phyloP scores from a whole-genome alignment of 768 basidiomycete species.

The Naganishia vishniacii region DNA sequence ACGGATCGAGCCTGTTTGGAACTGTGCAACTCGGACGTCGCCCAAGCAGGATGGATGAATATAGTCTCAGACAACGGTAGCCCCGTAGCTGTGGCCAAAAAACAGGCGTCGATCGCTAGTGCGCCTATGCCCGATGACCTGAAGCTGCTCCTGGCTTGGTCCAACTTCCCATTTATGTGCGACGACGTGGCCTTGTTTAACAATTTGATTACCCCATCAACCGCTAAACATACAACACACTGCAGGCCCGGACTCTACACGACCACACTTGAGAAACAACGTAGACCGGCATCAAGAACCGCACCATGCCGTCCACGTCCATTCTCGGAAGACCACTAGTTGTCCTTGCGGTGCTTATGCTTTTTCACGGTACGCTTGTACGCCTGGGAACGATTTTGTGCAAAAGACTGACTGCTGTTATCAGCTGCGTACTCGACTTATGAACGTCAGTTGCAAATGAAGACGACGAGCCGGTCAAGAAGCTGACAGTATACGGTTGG shows the following conservation, averaged over 20 bases:
- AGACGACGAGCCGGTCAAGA: background rate
- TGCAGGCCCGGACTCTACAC: too few species aligned
- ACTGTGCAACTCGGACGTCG: too few species aligned
- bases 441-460: constrained; percentile 35
- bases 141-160: background rate
- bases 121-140: constrained; percentile 14
- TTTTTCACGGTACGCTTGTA: background rate
- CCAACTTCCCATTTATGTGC: background rate
- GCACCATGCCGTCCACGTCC: background rate
- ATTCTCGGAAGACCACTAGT: constrained; percentile 12
- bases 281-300: background rate
- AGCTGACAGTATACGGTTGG: background rate
- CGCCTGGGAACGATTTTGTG: too few species aligned
- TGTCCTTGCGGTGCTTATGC: background rate
- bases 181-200: too few species aligned
- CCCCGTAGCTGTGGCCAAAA: background rate
- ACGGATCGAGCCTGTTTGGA: background rate
- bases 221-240: too few species aligned
- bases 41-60: too few species aligned
- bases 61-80: too few species aligned
- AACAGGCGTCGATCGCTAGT: constrained; percentile 5
- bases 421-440: constrained; percentile 48
- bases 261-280: too few species aligned
- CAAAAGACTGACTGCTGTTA: background rate
- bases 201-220: too few species aligned